Base-by-base conservation (phyloP, 1,284 basidiomycete genomes). In the Ustilago bromivora region DNA sequence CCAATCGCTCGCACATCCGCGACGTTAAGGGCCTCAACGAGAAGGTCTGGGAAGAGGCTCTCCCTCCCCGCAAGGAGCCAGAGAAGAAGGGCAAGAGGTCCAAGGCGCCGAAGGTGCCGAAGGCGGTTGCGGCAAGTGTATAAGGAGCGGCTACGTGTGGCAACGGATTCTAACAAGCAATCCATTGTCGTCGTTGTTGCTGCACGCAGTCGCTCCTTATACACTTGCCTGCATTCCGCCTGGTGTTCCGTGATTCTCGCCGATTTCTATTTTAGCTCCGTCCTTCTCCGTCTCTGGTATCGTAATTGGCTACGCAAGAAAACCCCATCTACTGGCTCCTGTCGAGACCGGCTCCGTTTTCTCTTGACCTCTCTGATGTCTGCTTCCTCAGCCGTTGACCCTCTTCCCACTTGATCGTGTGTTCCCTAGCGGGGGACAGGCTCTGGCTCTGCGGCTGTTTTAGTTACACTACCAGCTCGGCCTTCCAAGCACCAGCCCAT, bases 21-120 rank as follows among this genome's bases (percentile, higher is more conserved):
- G 73, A 74, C 57, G 69, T 81, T 76, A 82, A 81, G 74, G 76
- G 79, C 43, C 74, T 84, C 75, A 68, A 78, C 66, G 81, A 84
- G 68, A 79, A 76, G 70, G 71, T 76, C 49, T 84, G 82, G 82
- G 82, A 84, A 75, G 82, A 84, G 70, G 59, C 70, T 43, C 57
- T 83, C 23, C 67, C 71, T 23, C 67, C 64, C n/a, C 73, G 76
- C 68, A 11, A 66, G 63, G 71, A 78, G 61, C 36, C 66, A 19
- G 68, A 68, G 36, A 71, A 76, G 65, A 81, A 79, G 76, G 73
- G 69, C 57, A 81, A 75, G 74, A 79, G 76, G 71, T 58, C 70
- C 36, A 74, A 71, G 61, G 66, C 68, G 40, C 56, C 55, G 55
- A 80, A 75, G 64, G 62, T 46, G 53, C 17, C 71, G 7, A 65